Conservation (phyloP, 176 grass and related monocot genomes). For the Tuctoria greenei region DNA sequence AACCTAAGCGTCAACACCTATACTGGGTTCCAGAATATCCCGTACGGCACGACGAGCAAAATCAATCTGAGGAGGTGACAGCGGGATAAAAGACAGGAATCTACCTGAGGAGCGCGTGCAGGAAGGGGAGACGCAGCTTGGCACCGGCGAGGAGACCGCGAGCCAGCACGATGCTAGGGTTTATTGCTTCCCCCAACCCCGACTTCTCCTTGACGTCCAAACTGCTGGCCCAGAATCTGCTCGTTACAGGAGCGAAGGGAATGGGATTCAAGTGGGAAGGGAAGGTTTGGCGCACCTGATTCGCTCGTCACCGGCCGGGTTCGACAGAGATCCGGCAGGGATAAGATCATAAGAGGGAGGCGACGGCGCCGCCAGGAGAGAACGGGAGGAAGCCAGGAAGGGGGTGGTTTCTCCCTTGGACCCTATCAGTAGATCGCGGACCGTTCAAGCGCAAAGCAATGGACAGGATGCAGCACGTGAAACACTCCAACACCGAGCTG, state of each 20-base stretch:
- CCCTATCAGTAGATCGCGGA: no score
- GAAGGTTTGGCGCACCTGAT: not conserved
- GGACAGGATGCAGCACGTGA: no score
- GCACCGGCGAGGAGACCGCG: not conserved
- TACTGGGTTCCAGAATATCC: no score
- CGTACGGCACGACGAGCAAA: no score
- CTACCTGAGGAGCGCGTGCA: not conserved
- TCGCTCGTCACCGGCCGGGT: not conserved
- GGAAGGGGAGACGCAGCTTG: not conserved
- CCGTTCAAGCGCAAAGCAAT: no score
- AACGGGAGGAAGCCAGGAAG: not conserved
- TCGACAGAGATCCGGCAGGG: not conserved
- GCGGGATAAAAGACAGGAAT: not conserved
- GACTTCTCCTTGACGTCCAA: not conserved
- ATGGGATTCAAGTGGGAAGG: not conserved
- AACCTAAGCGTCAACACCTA: no score
- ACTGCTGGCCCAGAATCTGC: no score
- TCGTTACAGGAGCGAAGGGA: not conserved
- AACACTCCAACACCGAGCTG: no score
- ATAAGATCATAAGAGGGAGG: not conserved
- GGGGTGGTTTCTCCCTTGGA: no score
- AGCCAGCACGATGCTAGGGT: not conserved
- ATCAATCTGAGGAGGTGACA: not conserved
- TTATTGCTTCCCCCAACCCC: not conserved
- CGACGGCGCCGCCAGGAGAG: not conserved